A percentile compares a stretch with the other conserved stretches of the same genome.
Evolutionary conservation across 2,329 filamentous ascomycete species (phyloP).

Genomic region (Fusarium austroafricanum): DNA sequence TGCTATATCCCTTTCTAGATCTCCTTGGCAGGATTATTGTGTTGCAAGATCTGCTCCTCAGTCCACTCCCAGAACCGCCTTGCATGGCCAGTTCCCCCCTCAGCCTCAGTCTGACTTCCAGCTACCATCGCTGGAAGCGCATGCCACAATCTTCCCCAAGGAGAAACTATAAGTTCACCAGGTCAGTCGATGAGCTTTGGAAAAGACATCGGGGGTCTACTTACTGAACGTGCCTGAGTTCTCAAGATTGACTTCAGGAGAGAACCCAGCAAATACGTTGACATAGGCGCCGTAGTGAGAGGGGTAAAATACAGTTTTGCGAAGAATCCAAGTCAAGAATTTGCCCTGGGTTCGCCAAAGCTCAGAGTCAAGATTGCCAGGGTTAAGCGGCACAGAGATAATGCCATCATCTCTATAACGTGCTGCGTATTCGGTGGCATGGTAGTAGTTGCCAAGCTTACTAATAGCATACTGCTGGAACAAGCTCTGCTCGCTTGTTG

Average conservation of each 20-base stretch:
- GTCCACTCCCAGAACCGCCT: conserved; percentile 55
- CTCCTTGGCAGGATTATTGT: too few species aligned
- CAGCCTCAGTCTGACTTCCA: conserved; percentile 45
- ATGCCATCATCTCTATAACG: conserved; percentile 47
- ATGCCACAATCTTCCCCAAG: conserved; percentile 52
- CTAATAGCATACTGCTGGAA: conserved; percentile 46
- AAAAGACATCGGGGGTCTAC: neutral
- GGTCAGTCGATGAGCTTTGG: neutral
- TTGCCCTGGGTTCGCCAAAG: conserved; percentile 49
- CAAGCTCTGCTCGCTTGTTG: conserved; percentile 5
- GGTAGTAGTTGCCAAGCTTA: conserved; percentile 50
- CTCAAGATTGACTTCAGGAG: conserved; percentile 55
- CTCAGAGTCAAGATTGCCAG: conserved; percentile 55
- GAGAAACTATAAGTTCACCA: conserved; percentile 45
- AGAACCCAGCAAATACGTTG: conserved; percentile 59
- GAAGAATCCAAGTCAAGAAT: conserved; percentile 28
- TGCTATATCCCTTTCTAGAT: too few species aligned
- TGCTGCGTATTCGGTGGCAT: conserved; percentile 48
- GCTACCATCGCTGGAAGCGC: conserved; percentile 47
- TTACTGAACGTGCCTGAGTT: conserved; percentile 34
- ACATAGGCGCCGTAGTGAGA: conserved; percentile 59
- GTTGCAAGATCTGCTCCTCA: conserved; percentile 44
- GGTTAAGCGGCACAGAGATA: conserved; percentile 52
- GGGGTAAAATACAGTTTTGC: conserved; percentile 42
- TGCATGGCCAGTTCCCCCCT: conserved; percentile 51